phyloP scores from a whole-genome alignment of 1,139 yeast genomes.

The Meyerozyma elateridarum region DNA sequence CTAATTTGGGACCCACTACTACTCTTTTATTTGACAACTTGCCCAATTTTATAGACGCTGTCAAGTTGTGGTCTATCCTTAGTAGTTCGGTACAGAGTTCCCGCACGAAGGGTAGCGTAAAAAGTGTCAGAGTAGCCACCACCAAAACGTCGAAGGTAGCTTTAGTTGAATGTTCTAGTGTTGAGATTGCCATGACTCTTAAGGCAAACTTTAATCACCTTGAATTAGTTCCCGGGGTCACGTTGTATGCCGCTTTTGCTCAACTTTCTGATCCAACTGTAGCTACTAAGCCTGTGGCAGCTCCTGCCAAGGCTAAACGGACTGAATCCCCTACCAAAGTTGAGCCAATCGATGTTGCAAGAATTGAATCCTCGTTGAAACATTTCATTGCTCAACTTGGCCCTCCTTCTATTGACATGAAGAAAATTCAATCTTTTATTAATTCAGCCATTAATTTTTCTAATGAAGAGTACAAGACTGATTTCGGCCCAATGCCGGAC shows the following conservation, averaged over 20 bases:
- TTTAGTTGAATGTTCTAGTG: conserved; percentile 64
- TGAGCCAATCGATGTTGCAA: conserved; percentile 22
- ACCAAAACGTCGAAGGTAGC: conserved; percentile 47
- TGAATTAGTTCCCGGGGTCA: conserved; percentile 72
- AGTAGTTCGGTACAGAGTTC: conserved; percentile 24
- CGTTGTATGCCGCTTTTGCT: conserved; percentile 65
- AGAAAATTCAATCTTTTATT: conserved; percentile 30
- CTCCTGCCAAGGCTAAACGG: conserved; percentile 2
- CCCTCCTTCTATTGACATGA: conserved; percentile 21
- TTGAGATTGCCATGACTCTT: conserved; percentile 76
- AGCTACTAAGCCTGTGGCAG: conserved; percentile 7
- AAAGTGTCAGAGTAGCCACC: conserved; percentile 50
- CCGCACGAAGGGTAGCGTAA: conserved; percentile 23
- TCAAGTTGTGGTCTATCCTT: conserved; percentile 32
- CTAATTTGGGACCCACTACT: conserved; percentile 71
- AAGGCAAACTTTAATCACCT: conserved; percentile 73
- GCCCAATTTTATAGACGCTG: conserved; percentile 44
- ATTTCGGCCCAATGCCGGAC: conserved; percentile 70
- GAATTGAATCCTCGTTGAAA: conserved; percentile 23
- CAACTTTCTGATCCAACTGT: conserved; percentile 35
- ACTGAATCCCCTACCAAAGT: not conserved
- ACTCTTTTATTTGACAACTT: conserved; percentile 74
- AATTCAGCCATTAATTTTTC: conserved; percentile 28
- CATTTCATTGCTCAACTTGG: conserved; percentile 15
- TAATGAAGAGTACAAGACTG: conserved; percentile 33